Percentiles rank a stretch among this genome's conserved stretches.
phyloP scores from a whole-genome alignment of 2,329 filamentous ascomycete species.

The Lachnellula occidentalis region DNA sequence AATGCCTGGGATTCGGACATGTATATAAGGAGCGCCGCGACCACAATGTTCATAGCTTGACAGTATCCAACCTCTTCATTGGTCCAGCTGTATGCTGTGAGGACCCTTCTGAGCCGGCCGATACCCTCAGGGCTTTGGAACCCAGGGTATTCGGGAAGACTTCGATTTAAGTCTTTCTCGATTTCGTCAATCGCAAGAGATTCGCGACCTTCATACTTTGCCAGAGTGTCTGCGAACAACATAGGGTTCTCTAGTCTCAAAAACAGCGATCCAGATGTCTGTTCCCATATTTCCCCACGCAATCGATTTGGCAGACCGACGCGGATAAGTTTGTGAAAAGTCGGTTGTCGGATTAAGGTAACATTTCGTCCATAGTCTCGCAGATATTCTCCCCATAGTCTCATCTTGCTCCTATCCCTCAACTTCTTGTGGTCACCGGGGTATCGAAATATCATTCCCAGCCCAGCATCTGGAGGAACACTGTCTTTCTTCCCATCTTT shows the following conservation, averaged over 20 bases:
- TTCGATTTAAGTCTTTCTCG: slow-evolving; percentile 95
- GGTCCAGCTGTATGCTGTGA: slow-evolving; percentile 97
- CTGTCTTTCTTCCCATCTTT: slow-evolving; percentile 43
- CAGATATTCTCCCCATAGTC: slow-evolving; percentile 94
- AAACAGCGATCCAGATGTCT: slow-evolving; percentile 87
- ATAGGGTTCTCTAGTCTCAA: slow-evolving; percentile 80
- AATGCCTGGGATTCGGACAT: slow-evolving; percentile 96
- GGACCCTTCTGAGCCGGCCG: slow-evolving; percentile 76
- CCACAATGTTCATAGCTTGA: slow-evolving; percentile 99
- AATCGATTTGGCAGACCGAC: slow-evolving; percentile 92
- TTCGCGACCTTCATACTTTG: slow-evolving; percentile 76
- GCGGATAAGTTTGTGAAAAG: slow-evolving; percentile 94
- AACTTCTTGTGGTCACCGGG: slow-evolving; percentile 93
- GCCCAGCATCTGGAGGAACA: slow-evolving; percentile 76
- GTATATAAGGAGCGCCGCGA: slow-evolving; percentile 96
- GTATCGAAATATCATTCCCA: slow-evolving; percentile 90
- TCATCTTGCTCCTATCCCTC: slow-evolving; percentile 93
- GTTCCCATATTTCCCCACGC: slow-evolving; percentile 91
- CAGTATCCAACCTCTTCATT: slow-evolving; percentile 96
- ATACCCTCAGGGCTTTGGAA: slow-evolving; percentile 97
- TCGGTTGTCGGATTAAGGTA: slow-evolving; percentile 88
- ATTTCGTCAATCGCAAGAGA: slow-evolving; percentile 98
- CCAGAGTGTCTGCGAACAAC: slow-evolving; percentile 76
- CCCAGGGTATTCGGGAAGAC: slow-evolving; percentile 92
- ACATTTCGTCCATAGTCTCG: slow-evolving; percentile 91